Conservation (phyloP, 2,329 filamentous ascomycete species). For the Emydomyces testavorans region DNA sequence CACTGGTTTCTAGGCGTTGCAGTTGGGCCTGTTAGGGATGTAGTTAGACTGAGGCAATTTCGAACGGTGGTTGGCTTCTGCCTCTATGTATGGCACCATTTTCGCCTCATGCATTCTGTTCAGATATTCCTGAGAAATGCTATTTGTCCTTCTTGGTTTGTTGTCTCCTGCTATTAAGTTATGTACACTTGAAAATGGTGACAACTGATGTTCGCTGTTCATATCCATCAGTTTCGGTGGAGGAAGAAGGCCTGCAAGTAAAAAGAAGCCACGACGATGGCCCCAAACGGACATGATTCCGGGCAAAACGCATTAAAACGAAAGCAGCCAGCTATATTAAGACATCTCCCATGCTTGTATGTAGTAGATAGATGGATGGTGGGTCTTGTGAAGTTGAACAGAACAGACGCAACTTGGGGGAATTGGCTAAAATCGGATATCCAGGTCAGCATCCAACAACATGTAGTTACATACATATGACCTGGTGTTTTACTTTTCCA, state of each 20-base stretch:
- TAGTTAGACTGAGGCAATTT: neutral
- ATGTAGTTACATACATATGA: no score
- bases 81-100: neutral
- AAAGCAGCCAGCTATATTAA: neutral
- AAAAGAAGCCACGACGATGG: conserved; percentile 8
- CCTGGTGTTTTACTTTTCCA: neutral
- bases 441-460: no score
- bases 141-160: no score
- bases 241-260: conserved; percentile 10
- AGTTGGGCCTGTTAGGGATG: neutral
- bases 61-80: neutral
- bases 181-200: neutral
- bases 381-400: no score
- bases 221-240: conserved; percentile 7
- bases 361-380: no score
- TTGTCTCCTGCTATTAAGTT: no score
- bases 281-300: neutral
- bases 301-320: conserved; percentile 6
- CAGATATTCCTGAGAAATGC: no score
- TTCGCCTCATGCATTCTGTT: no score
- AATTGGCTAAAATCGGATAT: no score
- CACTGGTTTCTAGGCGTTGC: neutral
- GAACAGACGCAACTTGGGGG: no score
- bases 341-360: neutral
- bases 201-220: conserved; percentile 8